A percentile compares a stretch with the other conserved stretches of the same genome.
phyloP scores from a whole-genome alignment of 2,329 filamentous ascomycete species.

The Aspergillus japonicus region DNA sequence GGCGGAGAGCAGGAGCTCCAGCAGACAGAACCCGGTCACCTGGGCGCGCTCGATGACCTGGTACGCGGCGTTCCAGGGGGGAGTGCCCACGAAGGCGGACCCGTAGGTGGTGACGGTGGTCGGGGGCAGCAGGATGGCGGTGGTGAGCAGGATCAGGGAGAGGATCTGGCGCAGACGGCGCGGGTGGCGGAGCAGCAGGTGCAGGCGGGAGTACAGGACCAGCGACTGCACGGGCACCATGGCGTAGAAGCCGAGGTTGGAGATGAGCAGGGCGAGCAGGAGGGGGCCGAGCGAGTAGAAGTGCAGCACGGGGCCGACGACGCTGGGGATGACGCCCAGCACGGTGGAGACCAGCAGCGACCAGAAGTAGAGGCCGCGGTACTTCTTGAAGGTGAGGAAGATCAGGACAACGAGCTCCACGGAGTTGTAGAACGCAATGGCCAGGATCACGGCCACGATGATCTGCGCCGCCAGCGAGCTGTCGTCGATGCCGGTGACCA shows the following conservation, averaged over 20 bases:
- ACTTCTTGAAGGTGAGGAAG: constrained; percentile 43
- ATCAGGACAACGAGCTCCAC: constrained; percentile 45
- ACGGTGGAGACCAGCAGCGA: constrained; percentile 36
- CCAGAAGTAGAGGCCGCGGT: constrained; percentile 47
- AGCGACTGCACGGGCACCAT: constrained; percentile 47
- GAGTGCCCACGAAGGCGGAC: constrained; percentile 19
- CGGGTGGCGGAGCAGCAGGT: constrained; percentile 42
- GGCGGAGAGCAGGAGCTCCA: constrained; percentile 51
- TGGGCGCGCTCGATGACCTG: constrained; percentile 51
- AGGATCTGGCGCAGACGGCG: constrained; percentile 20
- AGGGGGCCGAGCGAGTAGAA: constrained; percentile 34
- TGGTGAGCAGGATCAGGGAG: constrained; percentile 38
- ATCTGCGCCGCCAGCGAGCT: background rate
- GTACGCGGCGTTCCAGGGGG: constrained; percentile 24
- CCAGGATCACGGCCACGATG: constrained; percentile 41
- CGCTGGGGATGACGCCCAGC: constrained; percentile 39
- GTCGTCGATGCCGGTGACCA: constrained; percentile 1
- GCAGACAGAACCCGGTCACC: constrained; percentile 52
- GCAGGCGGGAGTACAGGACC: constrained; percentile 46
- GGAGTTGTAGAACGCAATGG: constrained; percentile 46
- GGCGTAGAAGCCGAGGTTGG: constrained; percentile 38
- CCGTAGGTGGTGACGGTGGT: constrained; percentile 22
- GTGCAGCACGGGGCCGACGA: constrained; percentile 42
- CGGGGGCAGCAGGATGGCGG: constrained; percentile 29
- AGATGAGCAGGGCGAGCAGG: constrained; percentile 36